phyloP scores from a whole-genome alignment of 108 stramenopile genomes.

The Pseudonitzschia multistriata region DNA sequence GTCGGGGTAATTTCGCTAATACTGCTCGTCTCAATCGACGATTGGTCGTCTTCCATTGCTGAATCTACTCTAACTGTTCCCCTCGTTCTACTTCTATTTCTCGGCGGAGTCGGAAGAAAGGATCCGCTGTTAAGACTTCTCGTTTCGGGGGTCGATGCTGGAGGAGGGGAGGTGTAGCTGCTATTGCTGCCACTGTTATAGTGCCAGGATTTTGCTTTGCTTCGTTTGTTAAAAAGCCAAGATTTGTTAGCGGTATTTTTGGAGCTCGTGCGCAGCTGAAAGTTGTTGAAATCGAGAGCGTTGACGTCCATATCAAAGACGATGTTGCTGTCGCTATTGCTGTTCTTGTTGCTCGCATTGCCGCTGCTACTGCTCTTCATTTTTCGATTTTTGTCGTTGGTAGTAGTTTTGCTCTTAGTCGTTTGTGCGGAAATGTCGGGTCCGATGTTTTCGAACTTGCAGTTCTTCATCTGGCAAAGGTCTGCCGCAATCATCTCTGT shows the following conservation, averaged over 20 bases:
- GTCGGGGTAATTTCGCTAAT: constrained; percentile 6
- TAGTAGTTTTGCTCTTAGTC: not conserved
- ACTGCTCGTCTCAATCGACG: not conserved
- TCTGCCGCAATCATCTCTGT: not conserved
- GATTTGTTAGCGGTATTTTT: no score
- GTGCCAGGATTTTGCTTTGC: no score
- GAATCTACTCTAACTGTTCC: no score
- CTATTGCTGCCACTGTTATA: not conserved
- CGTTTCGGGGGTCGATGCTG: not conserved
- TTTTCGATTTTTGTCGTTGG: not conserved
- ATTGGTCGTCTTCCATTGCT: no score
- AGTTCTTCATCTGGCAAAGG: not conserved
- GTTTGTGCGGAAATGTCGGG: not conserved
- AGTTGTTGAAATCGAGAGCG: not conserved
- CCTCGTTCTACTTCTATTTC: no score
- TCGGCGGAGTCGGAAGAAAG: no score
- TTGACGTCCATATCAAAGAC: not conserved
- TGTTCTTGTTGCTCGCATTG: not conserved
- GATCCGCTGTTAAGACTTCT: not conserved
- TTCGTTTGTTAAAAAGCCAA: no score
- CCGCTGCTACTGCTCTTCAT: not conserved
- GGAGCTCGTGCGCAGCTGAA: no score
- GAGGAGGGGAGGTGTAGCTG: not conserved
- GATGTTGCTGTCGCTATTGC: not conserved
- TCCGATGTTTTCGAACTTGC: not conserved